Evolutionary conservation across 306 rosid genomes (phyloP).

Genomic region (Cicer pinnatifidum): DNA sequence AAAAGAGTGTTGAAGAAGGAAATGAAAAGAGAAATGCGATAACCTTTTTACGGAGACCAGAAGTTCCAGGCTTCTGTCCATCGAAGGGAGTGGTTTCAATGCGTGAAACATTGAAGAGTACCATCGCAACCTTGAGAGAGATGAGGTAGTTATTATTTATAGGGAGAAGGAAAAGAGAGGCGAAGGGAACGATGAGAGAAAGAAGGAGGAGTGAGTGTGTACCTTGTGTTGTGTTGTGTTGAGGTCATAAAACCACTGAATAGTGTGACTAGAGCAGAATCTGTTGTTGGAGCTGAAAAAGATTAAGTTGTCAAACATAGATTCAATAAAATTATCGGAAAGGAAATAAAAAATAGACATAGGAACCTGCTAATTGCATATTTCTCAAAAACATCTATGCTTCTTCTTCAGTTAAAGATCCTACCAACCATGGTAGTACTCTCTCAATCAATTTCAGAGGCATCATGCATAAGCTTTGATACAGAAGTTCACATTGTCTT

Average conservation of each 20-base stretch:
- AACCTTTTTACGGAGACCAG: constrained; percentile 99
- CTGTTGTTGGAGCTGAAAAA: constrained; percentile 82
- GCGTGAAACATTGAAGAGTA: constrained; percentile 65
- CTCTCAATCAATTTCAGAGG: constrained; percentile 94
- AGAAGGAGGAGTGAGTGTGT: constrained; percentile 44
- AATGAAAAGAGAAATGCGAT: constrained; percentile 39
- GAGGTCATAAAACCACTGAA: constrained; percentile 73
- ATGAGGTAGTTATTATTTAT: constrained; percentile 15
- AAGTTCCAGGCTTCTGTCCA: constrained; percentile 99
- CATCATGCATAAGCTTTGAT: constrained; percentile 96
- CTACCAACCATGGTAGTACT: constrained; percentile 91
- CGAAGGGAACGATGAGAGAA: constrained; percentile 13
- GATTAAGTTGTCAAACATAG: constrained; percentile 50
- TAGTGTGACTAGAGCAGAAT: constrained; percentile 88
- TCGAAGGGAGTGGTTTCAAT: constrained; percentile 72
- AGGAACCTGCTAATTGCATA: constrained; percentile 90
- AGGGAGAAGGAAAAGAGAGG: neutral
- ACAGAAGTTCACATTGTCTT: constrained; percentile 82
- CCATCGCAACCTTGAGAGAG: constrained; percentile 54
- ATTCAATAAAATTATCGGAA: constrained; percentile 8
- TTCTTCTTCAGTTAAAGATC: constrained; percentile 82
- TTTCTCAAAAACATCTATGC: constrained; percentile 71
- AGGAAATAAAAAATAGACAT: constrained; percentile 38
- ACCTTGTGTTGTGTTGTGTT: constrained; percentile 22
- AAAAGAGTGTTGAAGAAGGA: neutral